A percentile compares a stretch with the other conserved stretches of the same genome.
These are phyloP conservation scores for Passalora sequoiae DNA, from an alignment of 2,329 filamentous ascomycete species.

Conservation along the genomic window DNA sequence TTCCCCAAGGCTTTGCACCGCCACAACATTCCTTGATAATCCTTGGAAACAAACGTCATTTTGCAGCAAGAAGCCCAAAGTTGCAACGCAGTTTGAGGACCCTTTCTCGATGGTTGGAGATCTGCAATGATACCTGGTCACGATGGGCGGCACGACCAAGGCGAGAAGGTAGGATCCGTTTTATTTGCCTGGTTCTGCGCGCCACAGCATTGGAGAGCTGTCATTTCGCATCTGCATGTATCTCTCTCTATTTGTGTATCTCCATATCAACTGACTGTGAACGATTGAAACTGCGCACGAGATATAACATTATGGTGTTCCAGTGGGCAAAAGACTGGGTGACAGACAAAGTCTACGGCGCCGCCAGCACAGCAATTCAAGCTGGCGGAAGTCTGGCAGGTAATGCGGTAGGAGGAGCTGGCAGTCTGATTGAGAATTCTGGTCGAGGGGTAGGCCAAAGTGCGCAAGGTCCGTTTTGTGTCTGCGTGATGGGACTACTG, in stretches of 20 bases:
- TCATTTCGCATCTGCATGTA: no score
- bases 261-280: no score
- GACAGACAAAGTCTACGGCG: slow-evolving; percentile 30
- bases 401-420: slow-evolving; percentile 35
- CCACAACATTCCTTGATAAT: not conserved
- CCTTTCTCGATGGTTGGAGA: not conserved
- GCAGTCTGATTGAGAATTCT: slow-evolving; percentile 31
- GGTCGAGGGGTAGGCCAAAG: slow-evolving; percentile 33
- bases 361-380: slow-evolving; percentile 33
- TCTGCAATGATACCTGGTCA: not conserved
- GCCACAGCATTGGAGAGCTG: no score
- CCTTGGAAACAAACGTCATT: not conserved
- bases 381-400: slow-evolving; percentile 36
- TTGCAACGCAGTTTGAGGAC: no score
- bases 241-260: no score
- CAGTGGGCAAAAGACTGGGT: slow-evolving; percentile 31
- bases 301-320: slow-evolving; percentile 10
- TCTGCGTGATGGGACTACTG: slow-evolving; percentile 1
- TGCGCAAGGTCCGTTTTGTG: slow-evolving; percentile 22
- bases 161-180: no score
- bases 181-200: no score
- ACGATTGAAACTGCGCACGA: no score
- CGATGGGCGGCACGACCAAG: not conserved
- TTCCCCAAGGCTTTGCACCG: not conserved
- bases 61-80: not conserved